These are phyloP conservation scores for Paramecium biaurelia DNA, from an alignment of 73 alveolate species.

Conservation along the genomic window DNA sequence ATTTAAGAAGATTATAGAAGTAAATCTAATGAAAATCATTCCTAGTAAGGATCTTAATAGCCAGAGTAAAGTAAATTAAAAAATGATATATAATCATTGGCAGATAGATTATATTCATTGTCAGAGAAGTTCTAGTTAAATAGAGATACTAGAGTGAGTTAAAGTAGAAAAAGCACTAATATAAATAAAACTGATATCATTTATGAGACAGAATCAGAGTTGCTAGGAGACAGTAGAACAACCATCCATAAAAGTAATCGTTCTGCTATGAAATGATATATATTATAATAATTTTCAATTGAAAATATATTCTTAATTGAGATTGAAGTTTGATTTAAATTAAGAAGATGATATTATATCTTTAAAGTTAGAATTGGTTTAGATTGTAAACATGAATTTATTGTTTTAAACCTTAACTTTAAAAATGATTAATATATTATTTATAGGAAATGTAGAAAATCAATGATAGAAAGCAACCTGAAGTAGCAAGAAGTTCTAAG, in stretches of 20 bases:
- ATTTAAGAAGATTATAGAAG: not conserved
- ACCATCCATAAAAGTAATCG: not conserved
- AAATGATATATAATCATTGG: not conserved
- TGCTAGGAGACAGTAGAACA: not conserved
- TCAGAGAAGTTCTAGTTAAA: not conserved
- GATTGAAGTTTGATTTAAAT: too few species aligned
- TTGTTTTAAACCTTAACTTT: not conserved
- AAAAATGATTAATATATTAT: not conserved
- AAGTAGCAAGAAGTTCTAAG: not conserved
- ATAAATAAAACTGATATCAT: constrained; percentile 11
- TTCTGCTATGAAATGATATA: not conserved
- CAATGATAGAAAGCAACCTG: not conserved
- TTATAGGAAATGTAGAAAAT: not conserved
- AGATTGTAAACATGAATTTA: not conserved
- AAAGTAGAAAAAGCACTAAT: not conserved
- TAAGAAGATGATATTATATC: not conserved
- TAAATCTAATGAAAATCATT: not conserved
- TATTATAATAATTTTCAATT: not conserved
- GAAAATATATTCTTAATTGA: not conserved
- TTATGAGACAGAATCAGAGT: constrained; percentile 12
- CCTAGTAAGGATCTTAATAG: not conserved
- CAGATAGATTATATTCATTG: not conserved
- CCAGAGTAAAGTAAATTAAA: not conserved
- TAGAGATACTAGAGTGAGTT: not conserved
- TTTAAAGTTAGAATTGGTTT: not conserved